A percentile compares a stretch with the other conserved stretches of the same genome.
Evolutionary conservation across 768 basidiomycete genomes (phyloP).

Genomic region (Trametopsis cervina): DNA sequence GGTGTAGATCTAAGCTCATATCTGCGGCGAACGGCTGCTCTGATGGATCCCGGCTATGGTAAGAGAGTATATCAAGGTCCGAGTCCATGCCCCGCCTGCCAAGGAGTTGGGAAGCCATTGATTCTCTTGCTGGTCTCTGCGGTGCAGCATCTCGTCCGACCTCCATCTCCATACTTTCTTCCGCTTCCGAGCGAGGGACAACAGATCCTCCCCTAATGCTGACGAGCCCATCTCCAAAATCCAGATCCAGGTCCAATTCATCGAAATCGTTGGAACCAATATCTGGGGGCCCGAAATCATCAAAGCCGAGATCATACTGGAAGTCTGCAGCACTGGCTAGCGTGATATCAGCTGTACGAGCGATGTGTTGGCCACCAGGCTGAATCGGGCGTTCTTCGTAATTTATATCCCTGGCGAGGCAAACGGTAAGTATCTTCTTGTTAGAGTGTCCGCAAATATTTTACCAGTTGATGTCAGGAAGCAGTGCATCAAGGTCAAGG

Average conservation of each 20-base stretch:
- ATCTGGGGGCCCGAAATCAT: conserved; percentile 61
- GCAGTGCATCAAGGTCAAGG: conserved; percentile 72
- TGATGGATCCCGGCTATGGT: conserved; percentile 55
- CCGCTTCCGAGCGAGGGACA: conserved; percentile 26
- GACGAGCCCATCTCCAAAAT: conserved; percentile 59
- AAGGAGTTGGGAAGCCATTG: conserved; percentile 56
- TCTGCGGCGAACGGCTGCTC: conserved; percentile 60
- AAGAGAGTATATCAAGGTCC: conserved; percentile 61
- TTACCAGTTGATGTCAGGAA: conserved; percentile 79
- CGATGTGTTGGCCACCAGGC: conserved; percentile 73
- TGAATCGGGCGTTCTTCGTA: conserved; percentile 63
- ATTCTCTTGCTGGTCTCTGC: conserved; percentile 40
- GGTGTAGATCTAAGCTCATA: conserved; percentile 36
- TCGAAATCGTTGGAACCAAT: conserved; percentile 85
- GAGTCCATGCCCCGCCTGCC: conserved; percentile 37
- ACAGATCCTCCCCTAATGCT: conserved; percentile 20
- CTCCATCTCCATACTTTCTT: conserved; percentile 61
- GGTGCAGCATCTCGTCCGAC: conserved; percentile 66
- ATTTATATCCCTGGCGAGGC: conserved; percentile 81
- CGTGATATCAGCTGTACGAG: conserved; percentile 83
- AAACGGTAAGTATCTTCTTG: not conserved
- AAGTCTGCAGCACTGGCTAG: conserved; percentile 73
- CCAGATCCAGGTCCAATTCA: conserved; percentile 57
- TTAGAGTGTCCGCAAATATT: conserved; percentile 12
- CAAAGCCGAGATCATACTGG: conserved; percentile 66